Evolutionary conservation across 2,329 filamentous ascomycete genomes (phyloP), one percentile per base, ranked within the genome.

Genomic region (Ceratocystis colombiana): DNA sequence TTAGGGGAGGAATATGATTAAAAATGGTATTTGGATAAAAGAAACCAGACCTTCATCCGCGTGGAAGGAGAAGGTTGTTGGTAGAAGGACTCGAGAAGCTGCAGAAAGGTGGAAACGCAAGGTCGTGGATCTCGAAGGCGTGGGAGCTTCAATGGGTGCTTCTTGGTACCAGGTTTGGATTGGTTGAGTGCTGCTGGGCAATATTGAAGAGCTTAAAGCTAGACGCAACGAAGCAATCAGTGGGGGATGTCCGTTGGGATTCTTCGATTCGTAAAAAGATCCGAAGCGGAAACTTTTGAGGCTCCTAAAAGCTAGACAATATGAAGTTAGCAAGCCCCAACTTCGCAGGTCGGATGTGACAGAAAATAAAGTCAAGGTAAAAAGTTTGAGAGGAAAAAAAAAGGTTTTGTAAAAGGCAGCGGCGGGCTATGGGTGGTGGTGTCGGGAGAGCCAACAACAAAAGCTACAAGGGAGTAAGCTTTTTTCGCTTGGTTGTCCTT

Each of bases 221-320:
- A 41, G 53, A 57, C 50, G 55, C 37, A 61, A 66, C 67, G 67
- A 64, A 68, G 45, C 46, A 68, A 66, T 62, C 62, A 44, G 53
- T 66, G 67, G 67, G 67, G 41, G 53, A 64, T 64, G 64, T 68
- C 67, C 67, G 67, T 64, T 66, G 64, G 28, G 53, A 66, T 63
- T 68, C 50, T 59, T 46, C 63, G 57, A 48, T n/a, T 59, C 37
- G 44, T 37, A 63, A 28, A 44, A 48, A 59, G 61, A 59, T 12
- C 30, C 30, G 48, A 17, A 25, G 48, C 20, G 15, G n/a, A 22
- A 28, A 48, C 20, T 22, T n/a, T 62, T 44, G 37, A 53, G 48
- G 62, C 59, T 48, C 48, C 48, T 50, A 61, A 46, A 55, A 64
- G 46, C 28, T 46, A 45, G 55, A 45, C 57, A 59, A 66, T 50